A percentile compares a stretch with the other conserved stretches of the same genome.
These are phyloP conservation scores for Xanthoparmelia taractica DNA, from an alignment of 495 filamentous ascomycete species.

Conservation along the genomic window DNA sequence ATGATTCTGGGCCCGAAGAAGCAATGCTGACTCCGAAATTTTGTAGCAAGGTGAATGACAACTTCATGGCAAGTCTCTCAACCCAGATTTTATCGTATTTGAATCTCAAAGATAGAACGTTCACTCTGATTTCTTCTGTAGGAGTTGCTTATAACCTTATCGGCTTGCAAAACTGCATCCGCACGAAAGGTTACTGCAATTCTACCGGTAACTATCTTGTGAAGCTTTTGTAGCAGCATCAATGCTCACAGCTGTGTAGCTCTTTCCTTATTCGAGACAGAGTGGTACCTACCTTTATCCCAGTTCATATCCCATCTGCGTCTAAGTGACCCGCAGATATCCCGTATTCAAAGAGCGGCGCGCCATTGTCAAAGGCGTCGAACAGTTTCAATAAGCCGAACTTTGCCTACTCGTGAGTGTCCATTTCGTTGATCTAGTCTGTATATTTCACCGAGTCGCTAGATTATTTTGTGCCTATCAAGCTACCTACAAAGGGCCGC, in stretches of 20 bases:
- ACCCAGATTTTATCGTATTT: background rate
- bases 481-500: background rate
- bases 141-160: conserved; percentile 91
- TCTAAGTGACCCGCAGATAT: conserved; percentile 41
- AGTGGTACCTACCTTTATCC: conserved; percentile 39
- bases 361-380: conserved; percentile 68
- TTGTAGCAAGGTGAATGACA: conserved; percentile 71
- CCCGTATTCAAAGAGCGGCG: conserved; percentile 89
- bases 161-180: conserved; percentile 93
- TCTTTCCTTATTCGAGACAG: conserved; percentile 94
- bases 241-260: conserved; percentile 21
- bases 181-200: conserved; percentile 84
- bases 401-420: conserved; percentile 49
- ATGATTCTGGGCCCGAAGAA: background rate
- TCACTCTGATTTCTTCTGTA: background rate
- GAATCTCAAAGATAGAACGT: background rate
- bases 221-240: background rate
- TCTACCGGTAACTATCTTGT: conserved; percentile 46
- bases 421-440: background rate
- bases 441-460: background rate
- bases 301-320: background rate
- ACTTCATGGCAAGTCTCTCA: conserved; percentile 50
- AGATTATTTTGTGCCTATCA: background rate
- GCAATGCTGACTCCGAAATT: background rate
- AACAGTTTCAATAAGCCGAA: conserved; percentile 29